phyloP scores from a whole-genome alignment of 2,329 filamentous ascomycete species.

The Ophiocordyceps sinensis region DNA sequence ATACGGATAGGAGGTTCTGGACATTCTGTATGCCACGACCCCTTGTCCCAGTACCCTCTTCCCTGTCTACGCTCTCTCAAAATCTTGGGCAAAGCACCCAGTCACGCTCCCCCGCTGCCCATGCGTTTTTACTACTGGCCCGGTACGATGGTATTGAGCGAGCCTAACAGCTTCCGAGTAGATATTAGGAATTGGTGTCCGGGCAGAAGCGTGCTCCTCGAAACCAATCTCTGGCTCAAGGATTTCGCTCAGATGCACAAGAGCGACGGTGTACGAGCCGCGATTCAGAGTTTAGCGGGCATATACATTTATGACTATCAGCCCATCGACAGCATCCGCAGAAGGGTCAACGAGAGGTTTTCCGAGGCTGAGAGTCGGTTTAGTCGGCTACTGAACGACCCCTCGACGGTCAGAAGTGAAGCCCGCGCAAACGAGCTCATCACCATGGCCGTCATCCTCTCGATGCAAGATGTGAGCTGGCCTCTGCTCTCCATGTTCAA shows the following conservation, averaged over 20 bases:
- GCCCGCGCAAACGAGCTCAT: slow-evolving; percentile 17
- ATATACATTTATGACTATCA: slow-evolving; percentile 27
- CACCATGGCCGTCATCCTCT: slow-evolving; percentile 21
- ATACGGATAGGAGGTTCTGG: slow-evolving; percentile 17
- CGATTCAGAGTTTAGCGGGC: slow-evolving; percentile 25
- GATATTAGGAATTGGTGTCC: slow-evolving; percentile 26
- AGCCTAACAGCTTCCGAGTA: slow-evolving; percentile 6
- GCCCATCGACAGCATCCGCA: slow-evolving; percentile 15
- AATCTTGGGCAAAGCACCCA: no score
- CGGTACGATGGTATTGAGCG: background rate
- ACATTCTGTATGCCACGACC: slow-evolving; percentile 16
- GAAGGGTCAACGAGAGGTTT: slow-evolving; percentile 19
- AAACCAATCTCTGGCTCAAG: slow-evolving; percentile 24
- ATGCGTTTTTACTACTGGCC: background rate
- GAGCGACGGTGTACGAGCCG: slow-evolving; percentile 17
- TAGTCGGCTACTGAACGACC: slow-evolving; percentile 12
- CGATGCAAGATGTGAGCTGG: slow-evolving; percentile 23
- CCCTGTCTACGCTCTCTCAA: no score
- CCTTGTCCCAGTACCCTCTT: no score
- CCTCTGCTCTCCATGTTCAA: no score
- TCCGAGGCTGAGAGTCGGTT: slow-evolving; percentile 15
- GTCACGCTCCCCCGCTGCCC: no score
- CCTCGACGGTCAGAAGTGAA: slow-evolving; percentile 8
- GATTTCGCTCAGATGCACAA: slow-evolving; percentile 25
- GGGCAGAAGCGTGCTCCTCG: slow-evolving; percentile 21